Evolutionary conservation across 108 stramenopile genomes (phyloP).

Genomic region (Schizochytrium sp.): DNA sequence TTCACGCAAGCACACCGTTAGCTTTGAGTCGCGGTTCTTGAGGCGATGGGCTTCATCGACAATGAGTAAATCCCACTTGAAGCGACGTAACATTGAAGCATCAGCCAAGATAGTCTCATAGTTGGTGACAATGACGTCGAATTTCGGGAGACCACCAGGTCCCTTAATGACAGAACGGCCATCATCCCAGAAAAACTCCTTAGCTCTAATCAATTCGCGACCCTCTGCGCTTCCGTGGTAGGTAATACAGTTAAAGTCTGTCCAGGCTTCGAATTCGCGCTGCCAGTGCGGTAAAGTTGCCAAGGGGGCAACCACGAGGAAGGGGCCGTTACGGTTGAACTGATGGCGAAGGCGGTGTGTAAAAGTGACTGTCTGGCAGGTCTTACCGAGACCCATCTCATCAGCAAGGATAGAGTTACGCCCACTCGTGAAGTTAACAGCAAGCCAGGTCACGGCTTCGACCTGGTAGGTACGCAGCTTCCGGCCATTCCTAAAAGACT

Average conservation of each 20-base stretch:
- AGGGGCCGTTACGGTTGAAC: slow-evolving; percentile 80
- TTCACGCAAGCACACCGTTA: slow-evolving; percentile 72
- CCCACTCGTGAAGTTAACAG: slow-evolving; percentile 91
- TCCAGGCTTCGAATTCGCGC: slow-evolving; percentile 79
- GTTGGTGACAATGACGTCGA: slow-evolving; percentile 96
- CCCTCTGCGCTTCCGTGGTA: slow-evolving; percentile 72
- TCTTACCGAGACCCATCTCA: slow-evolving; percentile 95
- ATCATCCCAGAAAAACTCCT: slow-evolving; percentile 70
- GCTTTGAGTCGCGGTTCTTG: slow-evolving; percentile 87
- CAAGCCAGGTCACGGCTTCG: slow-evolving; percentile 97
- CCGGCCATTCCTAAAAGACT: not conserved
- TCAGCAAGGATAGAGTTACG: slow-evolving; percentile 96
- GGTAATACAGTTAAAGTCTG: slow-evolving; percentile 74
- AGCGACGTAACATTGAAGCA: slow-evolving; percentile 80
- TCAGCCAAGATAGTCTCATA: slow-evolving; percentile 96
- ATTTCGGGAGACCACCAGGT: slow-evolving; percentile 80
- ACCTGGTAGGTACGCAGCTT: slow-evolving; percentile 90
- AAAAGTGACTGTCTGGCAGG: slow-evolving; percentile 95
- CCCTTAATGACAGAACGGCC: slow-evolving; percentile 84
- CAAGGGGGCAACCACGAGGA: slow-evolving; percentile 92
- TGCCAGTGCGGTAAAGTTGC: slow-evolving; percentile 94
- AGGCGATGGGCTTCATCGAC: slow-evolving; percentile 99
- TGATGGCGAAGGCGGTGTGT: slow-evolving; percentile 80
- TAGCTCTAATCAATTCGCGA: slow-evolving; percentile 44
- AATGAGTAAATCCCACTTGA: slow-evolving; percentile 95